Evolutionary conservation across 2,329 filamentous ascomycete genomes (phyloP), one percentile per base, ranked within the genome.

Genomic region (Stagonosporopsis rhizophila): DNA sequence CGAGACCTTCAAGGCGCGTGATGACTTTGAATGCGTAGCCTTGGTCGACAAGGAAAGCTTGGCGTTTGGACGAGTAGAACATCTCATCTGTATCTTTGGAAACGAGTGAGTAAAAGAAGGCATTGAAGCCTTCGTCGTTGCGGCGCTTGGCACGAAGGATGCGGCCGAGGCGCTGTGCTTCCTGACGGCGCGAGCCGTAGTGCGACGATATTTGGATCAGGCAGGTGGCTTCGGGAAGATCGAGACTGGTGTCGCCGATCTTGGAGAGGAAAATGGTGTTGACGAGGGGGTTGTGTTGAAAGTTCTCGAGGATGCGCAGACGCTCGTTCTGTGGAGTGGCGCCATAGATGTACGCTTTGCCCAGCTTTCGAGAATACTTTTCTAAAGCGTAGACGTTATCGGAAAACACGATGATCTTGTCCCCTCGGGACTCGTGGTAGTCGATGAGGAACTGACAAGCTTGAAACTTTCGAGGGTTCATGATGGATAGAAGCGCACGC

Each of bases 1-100:
- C 91, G 61, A 99, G 92, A 46, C 94, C 95, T 69, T 93, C 89
- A 7, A 99, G 83, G 70, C 96, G 92, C 0, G 95, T 99, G 74
- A 99, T 99, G 60, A 98, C 94, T 75, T 98, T 98, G 84, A 99
- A 99, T 0, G 95, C 94, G 74, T 99, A 99, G 9, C 95, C 95
- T 77, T 99, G 95, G 65, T 99, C 95, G 20, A 99, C 93, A 1
- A 99, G 82, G 80, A 99, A 99, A 1, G 95, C 94, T 77, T 99
- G 95, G 9, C 95, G 86, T 77, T 97, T 98, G 4, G 92, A 93
- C 0, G 94, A 97, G 76, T 96, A 99, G 73, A 88, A 95, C 94
- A 99, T 98, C 75, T 99, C 95, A 59, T 93, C 89, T 0, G 95
- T 99, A 73, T 99, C 95, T 75, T 98, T 98, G 6, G 91, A 96